Evolutionary conservation across 306 rosid genomes (phyloP).

Genomic region (Erythrophleum fordii): DNA sequence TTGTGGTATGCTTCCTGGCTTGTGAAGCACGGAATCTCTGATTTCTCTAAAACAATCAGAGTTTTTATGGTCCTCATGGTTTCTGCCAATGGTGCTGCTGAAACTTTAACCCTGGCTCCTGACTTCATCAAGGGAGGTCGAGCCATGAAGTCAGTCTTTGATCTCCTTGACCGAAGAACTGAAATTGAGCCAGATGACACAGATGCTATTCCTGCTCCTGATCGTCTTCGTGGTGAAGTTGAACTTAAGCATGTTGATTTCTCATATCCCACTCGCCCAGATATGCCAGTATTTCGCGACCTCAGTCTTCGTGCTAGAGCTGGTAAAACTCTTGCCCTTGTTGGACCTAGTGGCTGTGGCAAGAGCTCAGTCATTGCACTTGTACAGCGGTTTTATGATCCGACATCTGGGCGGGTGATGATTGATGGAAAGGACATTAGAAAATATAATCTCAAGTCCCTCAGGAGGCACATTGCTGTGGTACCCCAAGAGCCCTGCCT

Average conservation of each 20-base stretch:
- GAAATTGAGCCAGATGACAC: conserved; percentile 96
- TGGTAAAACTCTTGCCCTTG: conserved; percentile 97
- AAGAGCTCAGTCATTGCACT: conserved; percentile 92
- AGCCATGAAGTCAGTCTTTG: conserved; percentile 95
- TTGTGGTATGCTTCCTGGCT: conserved; percentile 99
- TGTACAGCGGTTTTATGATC: conserved; percentile 89
- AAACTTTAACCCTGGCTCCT: conserved; percentile 95
- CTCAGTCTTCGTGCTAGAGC: conserved; percentile 89
- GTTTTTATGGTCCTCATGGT: conserved; percentile 99
- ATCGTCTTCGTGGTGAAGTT: conserved; percentile 91
- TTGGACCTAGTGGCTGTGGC: conserved; percentile 98
- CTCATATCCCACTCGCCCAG: conserved; percentile 89
- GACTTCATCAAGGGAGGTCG: conserved; percentile 97
- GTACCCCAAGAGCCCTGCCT: conserved; percentile 98
- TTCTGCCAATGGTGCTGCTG: conserved; percentile 99
- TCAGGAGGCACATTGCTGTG: conserved; percentile 87
- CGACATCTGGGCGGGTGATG: conserved; percentile 84
- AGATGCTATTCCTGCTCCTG: conserved; percentile 82
- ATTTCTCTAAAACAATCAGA: conserved; percentile 88
- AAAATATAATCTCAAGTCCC: conserved; percentile 89
- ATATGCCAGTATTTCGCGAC: conserved; percentile 86
- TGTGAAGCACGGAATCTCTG: conserved; percentile 94
- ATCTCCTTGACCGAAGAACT: conserved; percentile 92
- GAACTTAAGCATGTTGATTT: conserved; percentile 94
- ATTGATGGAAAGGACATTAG: conserved; percentile 93